Evolutionary conservation across 2,329 filamentous ascomycete species (phyloP).

Genomic region (Fusarium anthophilum): DNA sequence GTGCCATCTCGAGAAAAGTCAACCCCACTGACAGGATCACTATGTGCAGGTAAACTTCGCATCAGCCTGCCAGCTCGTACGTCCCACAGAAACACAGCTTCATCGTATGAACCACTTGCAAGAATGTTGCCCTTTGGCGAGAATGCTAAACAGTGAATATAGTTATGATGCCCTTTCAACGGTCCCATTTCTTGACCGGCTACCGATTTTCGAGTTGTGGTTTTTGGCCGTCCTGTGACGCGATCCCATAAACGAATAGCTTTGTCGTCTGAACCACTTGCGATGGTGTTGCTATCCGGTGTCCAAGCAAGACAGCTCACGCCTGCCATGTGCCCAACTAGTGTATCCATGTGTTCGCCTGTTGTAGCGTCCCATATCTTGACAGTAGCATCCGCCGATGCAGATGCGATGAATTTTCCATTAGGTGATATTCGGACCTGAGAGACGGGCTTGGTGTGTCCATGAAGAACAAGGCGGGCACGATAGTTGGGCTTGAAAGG

Average conservation of each 20-base stretch:
- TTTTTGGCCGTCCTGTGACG: slow-evolving; percentile 66
- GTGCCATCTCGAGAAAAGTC: slow-evolving; percentile 95
- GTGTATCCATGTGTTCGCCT: slow-evolving; percentile 83
- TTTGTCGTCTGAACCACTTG: slow-evolving; percentile 95
- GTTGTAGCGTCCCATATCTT: slow-evolving; percentile 89
- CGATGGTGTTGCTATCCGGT: slow-evolving; percentile 86
- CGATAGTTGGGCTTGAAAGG: slow-evolving; percentile 72
- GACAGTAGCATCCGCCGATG: slow-evolving; percentile 87
- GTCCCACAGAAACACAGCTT: slow-evolving; percentile 97
- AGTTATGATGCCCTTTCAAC: slow-evolving; percentile 91
- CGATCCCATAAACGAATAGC: slow-evolving; percentile 92
- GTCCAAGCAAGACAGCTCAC: slow-evolving; percentile 95
- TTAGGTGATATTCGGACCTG: slow-evolving; percentile 92
- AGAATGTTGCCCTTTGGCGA: slow-evolving; percentile 98
- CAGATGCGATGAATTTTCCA: slow-evolving; percentile 87
- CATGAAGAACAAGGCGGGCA: slow-evolving; percentile 75
- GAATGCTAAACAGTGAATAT: slow-evolving; percentile 93
- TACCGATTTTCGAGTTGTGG: slow-evolving; percentile 52
- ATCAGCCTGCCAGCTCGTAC: slow-evolving; percentile 87
- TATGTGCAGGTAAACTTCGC: slow-evolving; percentile 91
- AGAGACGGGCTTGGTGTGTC: slow-evolving; percentile 82
- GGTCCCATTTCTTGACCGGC: slow-evolving; percentile 59
- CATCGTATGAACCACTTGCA: slow-evolving; percentile 94
- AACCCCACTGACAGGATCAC: slow-evolving; percentile 91
- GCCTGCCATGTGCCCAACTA: slow-evolving; percentile 93